A percentile compares a stretch with the other conserved stretches of the same genome.
These are phyloP conservation scores for Durotheca rogersii DNA, from an alignment of 495 filamentous ascomycete species.

Conservation along the genomic window DNA sequence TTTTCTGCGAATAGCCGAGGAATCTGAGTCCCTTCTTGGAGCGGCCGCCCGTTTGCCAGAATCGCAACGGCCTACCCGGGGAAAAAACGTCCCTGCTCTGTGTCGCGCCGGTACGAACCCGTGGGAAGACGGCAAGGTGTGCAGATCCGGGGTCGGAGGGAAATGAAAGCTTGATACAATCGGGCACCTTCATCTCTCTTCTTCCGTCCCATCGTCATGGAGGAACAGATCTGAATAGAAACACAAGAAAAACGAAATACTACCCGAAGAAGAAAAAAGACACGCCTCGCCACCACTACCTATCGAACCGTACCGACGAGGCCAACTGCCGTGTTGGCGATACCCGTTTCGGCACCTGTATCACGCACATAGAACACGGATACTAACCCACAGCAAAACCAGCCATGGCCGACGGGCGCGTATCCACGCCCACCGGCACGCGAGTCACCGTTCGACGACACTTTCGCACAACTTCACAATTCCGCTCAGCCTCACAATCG, in stretches of 20 bases:
- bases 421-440: constrained; percentile 28
- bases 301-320: constrained; percentile 15
- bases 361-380: constrained; percentile 18
- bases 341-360: constrained; percentile 18
- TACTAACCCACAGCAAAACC: constrained; percentile 30
- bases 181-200: constrained; percentile 10
- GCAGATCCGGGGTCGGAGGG: constrained; percentile 14
- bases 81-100: constrained; percentile 18
- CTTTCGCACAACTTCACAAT: constrained; percentile 4
- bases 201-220: constrained; percentile 17
- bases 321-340: constrained; percentile 19
- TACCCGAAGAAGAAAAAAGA: background rate
- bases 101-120: constrained; percentile 7
- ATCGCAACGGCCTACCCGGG: constrained; percentile 16
- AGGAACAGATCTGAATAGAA: constrained; percentile 22
- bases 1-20: constrained; percentile 27
- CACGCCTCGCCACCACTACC: background rate
- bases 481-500: constrained; percentile 37
- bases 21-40: constrained; percentile 22
- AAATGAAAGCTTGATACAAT: constrained; percentile 20
- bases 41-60: constrained; percentile 18
- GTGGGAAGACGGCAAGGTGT: constrained; percentile 17
- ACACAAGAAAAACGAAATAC: background rate
- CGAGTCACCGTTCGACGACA: constrained; percentile 29
- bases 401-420: constrained; percentile 32